These are phyloP conservation scores for Saururus chinensis DNA, from an alignment of 164 flowering plant species.

Conservation along the genomic window DNA sequence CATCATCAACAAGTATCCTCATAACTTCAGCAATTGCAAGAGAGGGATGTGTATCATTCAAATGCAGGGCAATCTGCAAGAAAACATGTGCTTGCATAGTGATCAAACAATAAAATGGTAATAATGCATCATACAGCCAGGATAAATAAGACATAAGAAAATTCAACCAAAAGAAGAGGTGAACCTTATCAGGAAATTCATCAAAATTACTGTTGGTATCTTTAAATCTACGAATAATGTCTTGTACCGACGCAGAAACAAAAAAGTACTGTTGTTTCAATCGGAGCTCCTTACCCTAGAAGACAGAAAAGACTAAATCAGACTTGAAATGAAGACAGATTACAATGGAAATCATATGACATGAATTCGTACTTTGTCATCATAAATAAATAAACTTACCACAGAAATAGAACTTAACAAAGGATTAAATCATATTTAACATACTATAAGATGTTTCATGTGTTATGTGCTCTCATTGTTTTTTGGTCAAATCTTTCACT, in stretches of 20 bases:
- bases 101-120: background rate
- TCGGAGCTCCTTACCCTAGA: conserved; percentile 52
- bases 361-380: too few species aligned
- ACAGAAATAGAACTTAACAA: background rate
- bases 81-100: background rate
- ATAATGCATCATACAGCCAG: background rate
- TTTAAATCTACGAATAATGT: conserved; percentile 49
- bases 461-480: too few species aligned
- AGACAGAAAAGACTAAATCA: conserved; percentile 1
- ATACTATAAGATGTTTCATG: background rate
- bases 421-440: background rate
- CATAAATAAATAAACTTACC: too few species aligned
- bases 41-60: conserved; percentile 57
- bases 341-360: background rate
- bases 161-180: background rate
- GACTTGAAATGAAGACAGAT: background rate
- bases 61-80: conserved; percentile 44
- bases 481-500: background rate
- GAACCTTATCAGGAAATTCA: conserved; percentile 42
- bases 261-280: conserved; percentile 61
- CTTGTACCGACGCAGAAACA: conserved; percentile 51
- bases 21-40: conserved; percentile 44
- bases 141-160: background rate
- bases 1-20: conserved; percentile 52
- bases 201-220: conserved; percentile 34